Conservation (phyloP, 1,139 yeast species). For the Meyerozyma smithsonii region DNA sequence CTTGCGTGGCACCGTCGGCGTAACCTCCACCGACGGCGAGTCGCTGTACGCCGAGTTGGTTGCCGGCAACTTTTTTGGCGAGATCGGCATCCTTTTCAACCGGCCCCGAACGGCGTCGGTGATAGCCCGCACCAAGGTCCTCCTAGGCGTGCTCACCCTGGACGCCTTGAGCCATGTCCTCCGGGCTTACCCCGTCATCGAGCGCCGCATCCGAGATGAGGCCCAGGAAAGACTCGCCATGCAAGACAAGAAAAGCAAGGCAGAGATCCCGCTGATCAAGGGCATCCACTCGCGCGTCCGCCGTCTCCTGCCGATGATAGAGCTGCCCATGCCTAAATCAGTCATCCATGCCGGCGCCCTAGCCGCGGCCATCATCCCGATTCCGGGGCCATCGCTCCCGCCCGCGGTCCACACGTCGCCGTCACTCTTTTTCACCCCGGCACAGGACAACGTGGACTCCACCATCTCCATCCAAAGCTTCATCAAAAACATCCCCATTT, state of each 20-base stretch:
- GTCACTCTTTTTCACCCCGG: conserved; percentile 8
- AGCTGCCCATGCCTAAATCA: not conserved
- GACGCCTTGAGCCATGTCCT: conserved; percentile 58
- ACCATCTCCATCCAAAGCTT: conserved; percentile 55
- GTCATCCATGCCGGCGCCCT: conserved; percentile 11
- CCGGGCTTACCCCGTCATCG: conserved; percentile 59
- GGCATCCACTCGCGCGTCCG: conserved; percentile 4
- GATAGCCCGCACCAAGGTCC: conserved; percentile 62
- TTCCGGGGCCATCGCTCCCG: conserved; percentile 17
- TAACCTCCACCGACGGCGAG: conserved; percentile 73
- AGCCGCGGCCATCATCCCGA: conserved; percentile 12
- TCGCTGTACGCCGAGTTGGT: conserved; percentile 64
- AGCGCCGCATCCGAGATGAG: conserved; percentile 66
- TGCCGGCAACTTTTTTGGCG: conserved; percentile 73
- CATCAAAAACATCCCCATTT: conserved; percentile 53
- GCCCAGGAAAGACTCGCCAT: conserved; percentile 72
- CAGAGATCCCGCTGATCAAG: conserved; percentile 13
- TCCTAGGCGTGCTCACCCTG: conserved; percentile 63
- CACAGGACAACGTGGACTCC: conserved; percentile 38
- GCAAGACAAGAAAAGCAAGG: conserved; percentile 54
- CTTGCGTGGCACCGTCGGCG: conserved; percentile 66
- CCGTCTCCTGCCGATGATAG: conserved; percentile 6
- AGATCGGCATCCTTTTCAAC: conserved; percentile 69
- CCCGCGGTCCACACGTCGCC: conserved; percentile 11
- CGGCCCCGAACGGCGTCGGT: conserved; percentile 78